Base-by-base conservation (phyloP, 495 filamentous ascomycete genomes). In the Parmelia sp. region DNA sequence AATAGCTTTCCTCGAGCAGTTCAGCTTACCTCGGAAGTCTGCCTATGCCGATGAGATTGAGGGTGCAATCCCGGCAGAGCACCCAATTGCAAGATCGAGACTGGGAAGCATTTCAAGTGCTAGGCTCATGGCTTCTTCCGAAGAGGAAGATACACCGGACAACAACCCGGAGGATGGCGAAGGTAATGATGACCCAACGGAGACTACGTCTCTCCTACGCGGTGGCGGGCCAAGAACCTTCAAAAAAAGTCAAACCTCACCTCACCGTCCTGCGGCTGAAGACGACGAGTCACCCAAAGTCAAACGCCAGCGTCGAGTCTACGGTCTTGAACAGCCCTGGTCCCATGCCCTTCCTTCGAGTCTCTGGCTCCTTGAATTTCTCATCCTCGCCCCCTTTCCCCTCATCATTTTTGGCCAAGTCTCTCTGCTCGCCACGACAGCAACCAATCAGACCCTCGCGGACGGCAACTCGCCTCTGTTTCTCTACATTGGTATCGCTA, bases 311-410 rank as follows among this genome's bases (percentile, higher is more conserved):
- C 61, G 71, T 55, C 76, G 79, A 19, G 80, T 89, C 8, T 96
- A 88, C 67, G 84, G 83, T n/a, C 76, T 82, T 55, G 93, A 98
- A 70, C 94, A 98, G 71, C 70, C 80, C 6, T 97, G 94, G 94
- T 93, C 89, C 65, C 83, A 81, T 31, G 78, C 82, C 27, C 72
- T 98, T 45, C 92, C 91, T 1, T 81, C 80, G 36, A 96, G 88
- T 88, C 83, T 86, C 29, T 98, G 94, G 94, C 72, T 92, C 40
- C 67, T 92, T 25, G 90, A 97, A 72, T 90, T 97, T 66, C 77
- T 98, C 9, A 68, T 96, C 44, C 78, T 91, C 15, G 87, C 84
- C 0, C 92, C 93, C 3, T 83, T 96, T 53, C 80, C 83, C 44
- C 79, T 96, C 63, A 86, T 91, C 35, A 71, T 97, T 23, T 71